phyloP scores from a whole-genome alignment of 2,329 filamentous ascomycete genomes.

The Colletotrichum abscissum region DNA sequence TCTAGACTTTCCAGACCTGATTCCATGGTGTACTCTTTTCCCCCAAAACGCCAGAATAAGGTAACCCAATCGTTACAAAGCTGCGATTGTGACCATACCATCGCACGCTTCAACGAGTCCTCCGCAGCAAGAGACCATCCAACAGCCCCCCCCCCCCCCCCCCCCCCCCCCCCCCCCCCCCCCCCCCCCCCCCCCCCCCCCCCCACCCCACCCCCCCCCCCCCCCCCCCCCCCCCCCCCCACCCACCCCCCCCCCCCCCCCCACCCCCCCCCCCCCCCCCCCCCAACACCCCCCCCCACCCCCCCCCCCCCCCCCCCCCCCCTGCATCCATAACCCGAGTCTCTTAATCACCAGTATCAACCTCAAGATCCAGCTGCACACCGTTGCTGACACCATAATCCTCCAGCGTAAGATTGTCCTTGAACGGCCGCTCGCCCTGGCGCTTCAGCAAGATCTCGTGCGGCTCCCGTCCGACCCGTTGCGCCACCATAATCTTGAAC shows the following conservation, averaged over 20 bases:
- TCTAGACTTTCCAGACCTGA: background rate
- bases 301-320: too few species aligned
- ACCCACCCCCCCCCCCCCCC: too few species aligned
- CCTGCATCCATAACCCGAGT: background rate
- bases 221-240: too few species aligned
- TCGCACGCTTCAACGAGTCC: background rate
- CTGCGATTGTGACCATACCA: background rate
- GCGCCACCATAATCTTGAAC: slow-evolving; percentile 93
- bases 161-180: too few species aligned
- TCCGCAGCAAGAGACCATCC: background rate
- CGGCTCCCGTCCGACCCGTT: slow-evolving; percentile 86
- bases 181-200: too few species aligned
- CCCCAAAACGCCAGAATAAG: slow-evolving; percentile 19
- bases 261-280: too few species aligned
- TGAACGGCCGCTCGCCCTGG: slow-evolving; percentile 93
- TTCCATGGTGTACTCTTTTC: background rate
- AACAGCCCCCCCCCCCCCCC: too few species aligned
- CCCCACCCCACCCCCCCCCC: too few species aligned
- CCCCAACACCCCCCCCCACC: too few species aligned
- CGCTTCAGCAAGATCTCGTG: slow-evolving; percentile 93
- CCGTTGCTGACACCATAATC: slow-evolving; percentile 97
- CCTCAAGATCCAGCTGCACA: slow-evolving; percentile 74
- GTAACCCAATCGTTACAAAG: background rate
- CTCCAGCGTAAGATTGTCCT: slow-evolving; percentile 86
- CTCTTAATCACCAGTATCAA: slow-evolving; percentile 68